Evolutionary conservation across 805 yeast genomes (phyloP), one percentile per base, ranked within the genome.

Genomic region (Yamadazyma sp.): DNA sequence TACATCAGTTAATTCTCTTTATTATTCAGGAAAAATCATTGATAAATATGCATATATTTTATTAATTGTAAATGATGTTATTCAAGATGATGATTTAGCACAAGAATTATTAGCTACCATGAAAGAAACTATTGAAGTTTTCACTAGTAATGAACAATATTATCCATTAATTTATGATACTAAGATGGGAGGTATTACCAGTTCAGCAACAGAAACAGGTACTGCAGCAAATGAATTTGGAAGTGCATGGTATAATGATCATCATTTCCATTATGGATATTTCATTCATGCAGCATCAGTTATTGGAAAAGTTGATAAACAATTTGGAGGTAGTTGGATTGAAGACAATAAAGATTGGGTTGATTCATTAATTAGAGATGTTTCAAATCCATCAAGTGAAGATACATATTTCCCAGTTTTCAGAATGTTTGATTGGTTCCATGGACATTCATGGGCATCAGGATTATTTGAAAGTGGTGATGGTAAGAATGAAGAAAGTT

Each of bases 261-360:
- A 86, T 50, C 91, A 85, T 54, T 86, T 83, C 72, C 93, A 85
- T 55, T 86, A 82, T 52, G 91, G 91, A 7, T 86, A 85, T 56
- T 80, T 78, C 47, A 70, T 86, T 30, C 89, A 84, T 53, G 82
- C 93, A 0, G 93, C 93, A 4, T 86, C 94, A 1, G 62, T 83
- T 11, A 73, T 84, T 30, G 89, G 80, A 9, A 55, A 75, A 35
- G 75, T 80, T 10, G 93, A 86, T 53, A 42, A 31, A 65, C 65
- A 38, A 40, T 62, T 33, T 58, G 75, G 75, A 13, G 78, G 78
- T 29, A 53, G 64, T 5, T 80, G 85, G 84, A 63, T 75, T 4
- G 40, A 50, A 26, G 52, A 57, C 17, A 60, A 66, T n/a, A 62
- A 59, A 44, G 64, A 61, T 21, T 82, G 83, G 76, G 82, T 76